Evolutionary conservation across 306 rosid genomes (phyloP).

Genomic region (Vigna trinervia): DNA sequence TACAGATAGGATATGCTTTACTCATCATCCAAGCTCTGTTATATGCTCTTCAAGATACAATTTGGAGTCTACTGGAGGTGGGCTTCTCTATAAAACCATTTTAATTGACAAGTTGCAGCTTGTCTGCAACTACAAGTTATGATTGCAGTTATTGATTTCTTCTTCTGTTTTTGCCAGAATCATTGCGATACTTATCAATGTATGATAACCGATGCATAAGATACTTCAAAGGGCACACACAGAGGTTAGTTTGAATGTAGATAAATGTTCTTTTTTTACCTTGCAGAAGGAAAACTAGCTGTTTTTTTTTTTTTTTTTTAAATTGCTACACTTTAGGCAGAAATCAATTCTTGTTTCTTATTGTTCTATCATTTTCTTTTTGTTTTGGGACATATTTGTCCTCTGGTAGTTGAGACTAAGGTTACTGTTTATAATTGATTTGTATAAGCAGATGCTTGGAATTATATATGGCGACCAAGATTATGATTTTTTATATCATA

Average conservation of each 20-base stretch:
- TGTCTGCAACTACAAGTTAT: slow-evolving; percentile 13
- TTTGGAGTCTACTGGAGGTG: slow-evolving; percentile 82
- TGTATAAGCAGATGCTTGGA: slow-evolving; percentile 6
- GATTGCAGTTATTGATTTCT: slow-evolving; percentile 36
- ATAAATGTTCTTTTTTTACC: neutral
- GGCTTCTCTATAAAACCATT: slow-evolving; percentile 42
- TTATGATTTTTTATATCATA: neutral
- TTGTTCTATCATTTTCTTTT: slow-evolving; percentile 15
- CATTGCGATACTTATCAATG: slow-evolving; percentile 89
- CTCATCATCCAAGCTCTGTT: slow-evolving; percentile 94
- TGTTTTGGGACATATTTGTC: slow-evolving; percentile 5
- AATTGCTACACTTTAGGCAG: neutral
- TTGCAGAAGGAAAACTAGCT: slow-evolving; percentile 18
- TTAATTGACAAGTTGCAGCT: slow-evolving; percentile 17
- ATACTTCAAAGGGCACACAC: slow-evolving; percentile 95
- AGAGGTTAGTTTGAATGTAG: slow-evolving; percentile 71
- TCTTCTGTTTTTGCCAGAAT: slow-evolving; percentile 60
- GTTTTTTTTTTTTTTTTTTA: slow-evolving; percentile 4
- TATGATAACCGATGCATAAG: slow-evolving; percentile 91
- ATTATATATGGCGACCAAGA: slow-evolving; percentile 14
- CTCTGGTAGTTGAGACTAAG: neutral
- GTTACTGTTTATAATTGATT: slow-evolving; percentile 1
- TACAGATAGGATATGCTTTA: slow-evolving; percentile 87
- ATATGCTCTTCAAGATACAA: slow-evolving; percentile 91
- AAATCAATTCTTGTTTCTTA: slow-evolving; percentile 8